Conservation (phyloP, 2,329 filamentous ascomycete species). For the Phyllosticta paracitricarpa region DNA sequence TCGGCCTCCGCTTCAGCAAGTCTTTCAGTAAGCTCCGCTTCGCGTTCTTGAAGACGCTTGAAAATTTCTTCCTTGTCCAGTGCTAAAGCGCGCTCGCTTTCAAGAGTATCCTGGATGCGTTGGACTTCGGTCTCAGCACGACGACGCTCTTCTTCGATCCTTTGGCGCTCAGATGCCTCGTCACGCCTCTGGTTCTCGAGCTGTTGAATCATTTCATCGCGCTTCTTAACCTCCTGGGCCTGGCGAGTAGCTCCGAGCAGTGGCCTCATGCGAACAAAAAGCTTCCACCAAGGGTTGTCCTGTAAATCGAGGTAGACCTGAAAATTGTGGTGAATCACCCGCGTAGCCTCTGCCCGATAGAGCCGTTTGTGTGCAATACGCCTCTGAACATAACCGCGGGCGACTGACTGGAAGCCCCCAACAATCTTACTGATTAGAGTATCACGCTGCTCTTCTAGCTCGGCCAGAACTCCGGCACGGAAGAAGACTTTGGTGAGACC, state of each 20-base stretch:
- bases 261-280: conserved; percentile 91
- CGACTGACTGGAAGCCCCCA: conserved; percentile 82
- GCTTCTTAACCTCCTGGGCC: conserved; percentile 85
- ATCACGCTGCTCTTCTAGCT: conserved; percentile 92
- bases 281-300: conserved; percentile 93
- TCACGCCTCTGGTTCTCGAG: conserved; percentile 74
- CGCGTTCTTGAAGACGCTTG: conserved; percentile 85
- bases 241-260: conserved; percentile 85
- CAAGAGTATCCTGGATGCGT: conserved; percentile 83
- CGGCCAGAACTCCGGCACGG: conserved; percentile 86
- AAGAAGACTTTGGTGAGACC: conserved; percentile 98
- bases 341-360: conserved; percentile 87
- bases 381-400: conserved; percentile 80
- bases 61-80: conserved; percentile 99
- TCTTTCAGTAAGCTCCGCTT: conserved; percentile 86
- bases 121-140: conserved; percentile 80
- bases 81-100: conserved; percentile 90
- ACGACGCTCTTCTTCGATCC: conserved; percentile 81
- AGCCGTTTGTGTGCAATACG: conserved; percentile 85
- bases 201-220: conserved; percentile 85
- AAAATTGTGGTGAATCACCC: conserved; percentile 92
- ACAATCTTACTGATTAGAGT: conserved; percentile 89
- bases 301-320: conserved; percentile 83
- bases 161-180: conserved; percentile 64
- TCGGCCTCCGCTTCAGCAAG: conserved; percentile 85